Evolutionary conservation across 306 rosid species (phyloP).

Genomic region (Ormosia semicastrata): DNA sequence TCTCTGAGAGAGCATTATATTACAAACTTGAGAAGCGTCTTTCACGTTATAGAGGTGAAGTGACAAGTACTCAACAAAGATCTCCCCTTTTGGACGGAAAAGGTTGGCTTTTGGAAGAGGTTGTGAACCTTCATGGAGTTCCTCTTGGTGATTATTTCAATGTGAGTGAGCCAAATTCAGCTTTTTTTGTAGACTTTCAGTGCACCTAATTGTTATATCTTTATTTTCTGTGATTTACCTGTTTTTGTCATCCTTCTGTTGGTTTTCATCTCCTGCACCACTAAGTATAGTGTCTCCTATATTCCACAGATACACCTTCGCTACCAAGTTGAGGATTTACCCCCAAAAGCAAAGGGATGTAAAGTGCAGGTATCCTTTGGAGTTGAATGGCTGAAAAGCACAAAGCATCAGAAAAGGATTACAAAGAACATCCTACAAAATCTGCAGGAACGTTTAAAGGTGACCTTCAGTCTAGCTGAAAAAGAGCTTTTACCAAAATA

Average conservation of each 20-base stretch:
- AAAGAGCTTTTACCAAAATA: slow-evolving; percentile 59
- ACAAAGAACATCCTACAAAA: slow-evolving; percentile 73
- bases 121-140: slow-evolving; percentile 79
- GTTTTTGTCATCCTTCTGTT: background rate
- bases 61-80: slow-evolving; percentile 81
- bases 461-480: slow-evolving; percentile 60
- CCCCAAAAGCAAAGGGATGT: slow-evolving; percentile 71
- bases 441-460: slow-evolving; percentile 48
- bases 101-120: slow-evolving; percentile 92
- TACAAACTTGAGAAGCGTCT: slow-evolving; percentile 72
- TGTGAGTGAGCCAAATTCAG: slow-evolving; percentile 44
- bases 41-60: slow-evolving; percentile 76
- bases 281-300: slow-evolving; percentile 13
- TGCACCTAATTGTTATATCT: slow-evolving; percentile 26
- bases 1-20: slow-evolving; percentile 78
- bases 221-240: slow-evolving; percentile 14
- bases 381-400: slow-evolving; percentile 88
- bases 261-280: slow-evolving; percentile 24
- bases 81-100: slow-evolving; percentile 59
- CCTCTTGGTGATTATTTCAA: slow-evolving; percentile 89
- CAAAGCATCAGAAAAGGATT: slow-evolving; percentile 80
- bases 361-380: slow-evolving; percentile 69
- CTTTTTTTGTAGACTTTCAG: slow-evolving; percentile 6
- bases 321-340: slow-evolving; percentile 83
- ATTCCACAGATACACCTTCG: slow-evolving; percentile 77